Base-by-base conservation (phyloP, 2,329 filamentous ascomycete genomes). In the Calycina herbarum region DNA sequence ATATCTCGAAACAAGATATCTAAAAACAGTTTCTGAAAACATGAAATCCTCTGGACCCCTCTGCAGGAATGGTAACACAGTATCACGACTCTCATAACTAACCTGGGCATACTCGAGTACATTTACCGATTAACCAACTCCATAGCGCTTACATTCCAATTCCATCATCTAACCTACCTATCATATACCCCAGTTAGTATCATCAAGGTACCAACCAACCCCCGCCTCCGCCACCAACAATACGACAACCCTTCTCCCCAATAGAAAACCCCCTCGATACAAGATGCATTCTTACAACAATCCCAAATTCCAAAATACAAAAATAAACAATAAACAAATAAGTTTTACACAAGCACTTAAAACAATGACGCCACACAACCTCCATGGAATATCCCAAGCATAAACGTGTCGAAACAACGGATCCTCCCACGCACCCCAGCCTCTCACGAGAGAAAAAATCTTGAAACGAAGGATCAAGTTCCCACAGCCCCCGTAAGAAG, bases 11-110 rank as follows among this genome's bases (percentile, higher is more conserved):
- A 51, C 45, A 24, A 51, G 45, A 51, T 27, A 27, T 24, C n/a
- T 27, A 51, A 51, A 51, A 51, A 24, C n/a, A 20, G 45, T 51
- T 51, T 20, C n/a, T n/a, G 20, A 20, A 20, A 20, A 20, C 20
- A 4, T 29, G 27, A 29, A 29, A 51, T 51, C 45, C 48, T 54
- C 11, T 27, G 48, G 48, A 13, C 20, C 45, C 45, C 24, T 54
- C 20, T 54, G 48, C 48, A 27, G 48, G 48, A 54, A 54, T 7
- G 48, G 48, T 54, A 54, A 27, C 24, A 54, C 48, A 54, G 48
- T 27, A 27, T 24, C 20, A 54, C 20, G 3, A 54, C 48, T 54
- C 20, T 27, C 20, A 11, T n/a, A 54, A 24, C 24, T 15, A 10
- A 54, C 11, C 48, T 54, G 48, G 48, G 20, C 48, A 54, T 27